Base-by-base conservation (phyloP, 23 red algal genomes). In the Agarophyton chilense region DNA sequence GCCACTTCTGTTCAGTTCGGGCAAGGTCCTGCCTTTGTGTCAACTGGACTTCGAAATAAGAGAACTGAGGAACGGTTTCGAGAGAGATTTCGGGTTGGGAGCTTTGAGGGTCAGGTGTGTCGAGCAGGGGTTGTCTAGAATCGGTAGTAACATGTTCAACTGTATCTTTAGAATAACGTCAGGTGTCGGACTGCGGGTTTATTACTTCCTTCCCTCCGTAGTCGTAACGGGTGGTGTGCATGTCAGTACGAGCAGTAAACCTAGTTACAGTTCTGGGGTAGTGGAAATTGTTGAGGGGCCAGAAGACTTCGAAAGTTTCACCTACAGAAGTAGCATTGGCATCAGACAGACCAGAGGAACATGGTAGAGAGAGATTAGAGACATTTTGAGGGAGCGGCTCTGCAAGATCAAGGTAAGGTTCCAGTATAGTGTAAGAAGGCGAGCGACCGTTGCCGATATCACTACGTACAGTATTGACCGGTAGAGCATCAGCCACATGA, bases 141-240 rank as follows among this genome's bases (percentile, higher is more conserved):
- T 49, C 9, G 14, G 8, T 8, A 10, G 14, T 14, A 8, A 8
- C 14, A 8, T 10, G 45, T 8, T 33, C 10, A 0, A 9, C 46
- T 7, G 74, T 34, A 50, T 42, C 0, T 22, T 17, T n/a, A 18
- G 19, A 50, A 25, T 25, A 52, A 18, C 79, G 50, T 52, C 55
- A 83, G 63, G 22, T n/a, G 24, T 66, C 79, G 29, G 61, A n/a
- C 19, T 38, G 22, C 21, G 63, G 17, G 52, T 56, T 25, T 7
- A 61, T 49, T 16, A 49, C 2, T 42, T 83, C 79, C 24, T 83
- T 65, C 22, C 60, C 58, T 14, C 50, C 52, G 44, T 83, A n/a
- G 31, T 85, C 60, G 61, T 85, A 85, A n/a, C 43, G 36, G 4
- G 70, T 66, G 25, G 60, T 36, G 38, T 71, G 64, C 45, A 32